A percentile compares a stretch with the other conserved stretches of the same genome.
Evolutionary conservation across 345 rosid genomes (phyloP).

Genomic region (Hibiscus trionum): DNA sequence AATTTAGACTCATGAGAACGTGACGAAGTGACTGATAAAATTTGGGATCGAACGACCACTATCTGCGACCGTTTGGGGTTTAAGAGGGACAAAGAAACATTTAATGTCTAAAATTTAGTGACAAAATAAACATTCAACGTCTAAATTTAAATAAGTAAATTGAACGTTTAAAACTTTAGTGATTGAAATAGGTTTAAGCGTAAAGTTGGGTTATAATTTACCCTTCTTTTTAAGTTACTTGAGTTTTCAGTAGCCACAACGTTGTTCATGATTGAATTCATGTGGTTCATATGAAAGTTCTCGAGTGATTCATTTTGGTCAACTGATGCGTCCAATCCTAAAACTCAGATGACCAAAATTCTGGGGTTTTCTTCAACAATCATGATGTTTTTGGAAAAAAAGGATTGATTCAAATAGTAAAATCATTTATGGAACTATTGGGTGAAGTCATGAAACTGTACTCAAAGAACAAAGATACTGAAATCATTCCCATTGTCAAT

Average conservation of each 20-base stretch:
- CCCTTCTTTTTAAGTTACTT: background rate
- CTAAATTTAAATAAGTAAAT: too few species aligned
- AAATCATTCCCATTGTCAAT: slow-evolving; percentile 11
- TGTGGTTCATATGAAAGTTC: background rate
- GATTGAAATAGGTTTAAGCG: too few species aligned
- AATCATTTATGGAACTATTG: background rate
- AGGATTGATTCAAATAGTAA: background rate
- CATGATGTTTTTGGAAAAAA: slow-evolving; percentile 14
- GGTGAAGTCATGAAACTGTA: background rate
- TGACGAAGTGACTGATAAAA: too few species aligned
- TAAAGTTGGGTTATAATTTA: too few species aligned
- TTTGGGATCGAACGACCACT: too few species aligned
- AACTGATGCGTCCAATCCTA: slow-evolving; percentile 16
- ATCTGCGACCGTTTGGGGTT: too few species aligned
- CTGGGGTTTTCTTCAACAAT: background rate
- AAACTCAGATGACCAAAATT: background rate
- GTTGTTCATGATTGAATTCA: slow-evolving; percentile 1
- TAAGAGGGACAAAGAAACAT: too few species aligned
- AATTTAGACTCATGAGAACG: too few species aligned
- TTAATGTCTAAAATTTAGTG: too few species aligned
- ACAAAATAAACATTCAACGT: too few species aligned
- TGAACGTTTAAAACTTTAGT: too few species aligned
- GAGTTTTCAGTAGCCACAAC: background rate
- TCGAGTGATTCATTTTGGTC: slow-evolving; percentile 4
- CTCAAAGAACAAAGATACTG: slow-evolving; percentile 23